phyloP scores from a whole-genome alignment of 768 basidiomycete species.

The Boletus reticulatus region DNA sequence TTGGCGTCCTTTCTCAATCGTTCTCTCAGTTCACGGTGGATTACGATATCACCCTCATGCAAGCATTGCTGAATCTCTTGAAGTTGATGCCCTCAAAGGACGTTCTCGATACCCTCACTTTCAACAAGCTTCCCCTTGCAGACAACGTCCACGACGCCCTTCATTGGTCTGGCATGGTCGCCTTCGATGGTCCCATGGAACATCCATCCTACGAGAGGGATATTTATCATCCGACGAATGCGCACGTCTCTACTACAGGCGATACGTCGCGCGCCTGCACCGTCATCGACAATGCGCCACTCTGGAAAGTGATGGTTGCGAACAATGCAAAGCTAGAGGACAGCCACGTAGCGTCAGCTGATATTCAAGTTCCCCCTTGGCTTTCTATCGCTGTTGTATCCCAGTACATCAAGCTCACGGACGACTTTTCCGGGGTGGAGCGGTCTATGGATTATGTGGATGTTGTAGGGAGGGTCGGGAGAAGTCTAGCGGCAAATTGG shows the following conservation, averaged over 20 bases:
- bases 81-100: constrained; percentile 1
- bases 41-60: background rate
- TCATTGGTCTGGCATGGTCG: constrained; percentile 14
- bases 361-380: background rate
- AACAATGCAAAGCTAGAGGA: background rate
- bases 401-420: background rate
- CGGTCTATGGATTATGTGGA: background rate
- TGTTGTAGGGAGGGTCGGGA: constrained; percentile 3
- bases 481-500: constrained; percentile 3
- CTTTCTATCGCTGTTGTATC: background rate
- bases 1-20: background rate
- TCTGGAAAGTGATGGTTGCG: constrained; percentile 6
- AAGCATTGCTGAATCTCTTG: constrained; percentile 6
- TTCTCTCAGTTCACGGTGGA: background rate
- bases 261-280: background rate
- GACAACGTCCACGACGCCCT: background rate
- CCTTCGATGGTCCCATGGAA: constrained; percentile 1
- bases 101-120: constrained; percentile 13
- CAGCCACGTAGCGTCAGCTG: background rate
- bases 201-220: constrained; percentile 12
- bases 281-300: background rate
- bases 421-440: constrained; percentile 6
- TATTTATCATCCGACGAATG: constrained; percentile 1
- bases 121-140: constrained; percentile 3
- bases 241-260: background rate